These are phyloP conservation scores for Penicillium glabrum DNA, from an alignment of 2,329 filamentous ascomycete genomes.

Conservation along the genomic window DNA sequence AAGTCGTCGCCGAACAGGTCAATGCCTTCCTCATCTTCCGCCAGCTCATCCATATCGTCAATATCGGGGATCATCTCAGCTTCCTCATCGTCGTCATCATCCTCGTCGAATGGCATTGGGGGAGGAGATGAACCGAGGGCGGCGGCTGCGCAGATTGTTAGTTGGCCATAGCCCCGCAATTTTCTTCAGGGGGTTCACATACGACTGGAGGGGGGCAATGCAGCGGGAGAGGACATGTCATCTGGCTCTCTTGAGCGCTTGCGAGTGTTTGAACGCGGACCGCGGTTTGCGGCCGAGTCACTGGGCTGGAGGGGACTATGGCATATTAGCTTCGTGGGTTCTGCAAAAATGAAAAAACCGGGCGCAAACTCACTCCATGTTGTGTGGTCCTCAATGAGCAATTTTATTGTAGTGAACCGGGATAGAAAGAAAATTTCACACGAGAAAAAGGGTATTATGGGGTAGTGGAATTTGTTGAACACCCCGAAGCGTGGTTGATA, in stretches of 20 bases:
- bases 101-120: slow-evolving; percentile 52
- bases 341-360: slow-evolving; percentile 1
- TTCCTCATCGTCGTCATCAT: slow-evolving; percentile 52
- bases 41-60: slow-evolving; percentile 67
- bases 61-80: slow-evolving; percentile 63
- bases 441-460: background rate
- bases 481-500: slow-evolving; percentile 9
- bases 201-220: slow-evolving; percentile 62
- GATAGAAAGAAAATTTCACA: background rate
- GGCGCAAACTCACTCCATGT: slow-evolving; percentile 29
- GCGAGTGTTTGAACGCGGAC: slow-evolving; percentile 55
- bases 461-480: slow-evolving; percentile 6
- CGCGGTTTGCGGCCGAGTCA: slow-evolving; percentile 81
- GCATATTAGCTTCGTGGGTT: slow-evolving; percentile 10
- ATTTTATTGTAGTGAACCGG: background rate
- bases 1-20: slow-evolving; percentile 69
- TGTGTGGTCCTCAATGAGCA: slow-evolving; percentile 12
- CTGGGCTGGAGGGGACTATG: slow-evolving; percentile 68
- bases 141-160: slow-evolving; percentile 16
- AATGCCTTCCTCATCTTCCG: slow-evolving; percentile 68
- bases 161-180: slow-evolving; percentile 4
- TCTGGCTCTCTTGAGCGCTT: slow-evolving; percentile 68
- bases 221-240: slow-evolving; percentile 60
- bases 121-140: slow-evolving; percentile 58
- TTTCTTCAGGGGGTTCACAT: slow-evolving; percentile 36